Percentiles rank a stretch among this genome's conserved stretches.
Evolutionary conservation across 2,329 filamentous ascomycete genomes (phyloP).

Genomic region (Didymella exigua): DNA sequence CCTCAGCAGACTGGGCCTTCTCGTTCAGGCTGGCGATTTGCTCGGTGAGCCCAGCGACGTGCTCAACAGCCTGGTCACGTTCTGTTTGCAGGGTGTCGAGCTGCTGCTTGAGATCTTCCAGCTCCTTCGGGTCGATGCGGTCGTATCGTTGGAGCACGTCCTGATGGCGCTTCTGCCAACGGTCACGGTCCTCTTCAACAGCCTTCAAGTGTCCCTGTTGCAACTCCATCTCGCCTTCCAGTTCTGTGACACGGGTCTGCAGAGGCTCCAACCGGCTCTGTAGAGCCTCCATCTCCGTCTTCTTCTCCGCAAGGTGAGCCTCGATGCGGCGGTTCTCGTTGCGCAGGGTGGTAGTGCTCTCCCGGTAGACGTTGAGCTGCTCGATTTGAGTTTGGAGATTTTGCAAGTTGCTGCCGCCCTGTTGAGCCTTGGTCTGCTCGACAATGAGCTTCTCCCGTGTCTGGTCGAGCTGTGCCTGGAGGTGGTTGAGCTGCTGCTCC

Average conservation of each 20-base stretch:
- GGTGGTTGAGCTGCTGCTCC: conserved; percentile 87
- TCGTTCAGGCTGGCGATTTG: conserved; percentile 53
- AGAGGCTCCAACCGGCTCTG: conserved; percentile 79
- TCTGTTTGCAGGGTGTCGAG: conserved; percentile 64
- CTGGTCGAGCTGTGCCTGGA: conserved; percentile 87
- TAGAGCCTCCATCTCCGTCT: conserved; percentile 74
- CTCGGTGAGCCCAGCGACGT: conserved; percentile 56
- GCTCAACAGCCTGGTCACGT: conserved; percentile 57
- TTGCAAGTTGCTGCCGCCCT: conserved; percentile 78
- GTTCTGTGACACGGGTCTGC: conserved; percentile 76
- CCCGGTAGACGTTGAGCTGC: conserved; percentile 92
- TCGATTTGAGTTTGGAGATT: conserved; percentile 94
- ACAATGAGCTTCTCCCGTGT: conserved; percentile 86
- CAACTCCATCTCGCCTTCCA: conserved; percentile 80
- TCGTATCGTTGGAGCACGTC: conserved; percentile 96
- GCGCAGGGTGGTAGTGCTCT: conserved; percentile 89
- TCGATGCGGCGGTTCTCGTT: conserved; percentile 84
- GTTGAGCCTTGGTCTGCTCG: conserved; percentile 77
- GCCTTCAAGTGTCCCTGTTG: conserved; percentile 88
- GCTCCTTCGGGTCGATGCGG: conserved; percentile 88
- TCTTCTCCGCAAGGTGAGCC: conserved; percentile 75
- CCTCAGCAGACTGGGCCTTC: conserved; percentile 50
- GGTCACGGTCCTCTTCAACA: conserved; percentile 87
- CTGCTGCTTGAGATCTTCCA: conserved; percentile 84
- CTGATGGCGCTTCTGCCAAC: conserved; percentile 94